These are phyloP conservation scores for Puccinia horiana DNA, from an alignment of 1,284 basidiomycete species.

Conservation along the genomic window DNA sequence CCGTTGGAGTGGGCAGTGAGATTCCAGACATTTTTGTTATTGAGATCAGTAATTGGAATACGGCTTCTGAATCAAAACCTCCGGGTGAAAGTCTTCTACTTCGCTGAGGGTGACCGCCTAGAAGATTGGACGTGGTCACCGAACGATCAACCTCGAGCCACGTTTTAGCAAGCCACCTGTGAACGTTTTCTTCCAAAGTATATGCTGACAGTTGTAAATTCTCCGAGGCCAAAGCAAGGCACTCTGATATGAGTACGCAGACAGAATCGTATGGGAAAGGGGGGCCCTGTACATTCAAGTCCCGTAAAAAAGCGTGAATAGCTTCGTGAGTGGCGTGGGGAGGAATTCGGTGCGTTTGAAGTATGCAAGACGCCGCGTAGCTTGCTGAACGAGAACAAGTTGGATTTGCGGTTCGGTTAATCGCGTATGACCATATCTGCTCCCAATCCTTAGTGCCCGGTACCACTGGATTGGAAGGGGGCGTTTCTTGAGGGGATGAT, in stretches of 20 bases:
- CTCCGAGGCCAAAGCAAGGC: conserved; percentile 69
- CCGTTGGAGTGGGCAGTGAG: neutral
- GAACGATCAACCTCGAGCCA: conserved; percentile 67
- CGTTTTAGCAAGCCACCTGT: conserved; percentile 75
- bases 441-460: conserved; percentile 65
- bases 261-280: conserved; percentile 79
- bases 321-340: conserved; percentile 67
- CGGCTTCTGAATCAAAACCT: conserved; percentile 35
- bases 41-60: conserved; percentile 5
- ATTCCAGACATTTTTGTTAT: conserved; percentile 15
- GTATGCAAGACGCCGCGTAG: conserved; percentile 68
- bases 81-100: conserved; percentile 5
- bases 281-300: conserved; percentile 83
- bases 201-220: conserved; percentile 76
- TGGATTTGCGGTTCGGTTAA: conserved; percentile 70
- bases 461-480: conserved; percentile 51
- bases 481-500: conserved; percentile 50
- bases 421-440: conserved; percentile 75
- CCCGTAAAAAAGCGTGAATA: conserved; percentile 73
- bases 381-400: conserved; percentile 75
- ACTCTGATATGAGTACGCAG: conserved; percentile 71
- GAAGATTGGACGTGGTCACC: neutral
- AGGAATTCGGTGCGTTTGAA: conserved; percentile 63
- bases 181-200: conserved; percentile 77
- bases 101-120: conserved; percentile 1